Conservation (phyloP, 1,139 yeast genomes). For the Kodamaea anthophila region DNA sequence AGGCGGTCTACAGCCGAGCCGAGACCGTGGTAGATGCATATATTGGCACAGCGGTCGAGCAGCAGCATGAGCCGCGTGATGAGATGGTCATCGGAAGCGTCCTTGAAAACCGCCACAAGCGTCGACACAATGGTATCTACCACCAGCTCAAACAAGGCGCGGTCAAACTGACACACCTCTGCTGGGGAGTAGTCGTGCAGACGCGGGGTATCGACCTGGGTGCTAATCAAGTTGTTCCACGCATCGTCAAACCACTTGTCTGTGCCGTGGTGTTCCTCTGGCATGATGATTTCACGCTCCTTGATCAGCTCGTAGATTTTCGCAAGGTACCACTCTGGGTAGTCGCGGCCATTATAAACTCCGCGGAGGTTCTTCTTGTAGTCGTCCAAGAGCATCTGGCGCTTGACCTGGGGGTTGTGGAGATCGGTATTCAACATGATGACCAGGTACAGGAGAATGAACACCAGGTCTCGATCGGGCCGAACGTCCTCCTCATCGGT, state of each 20-base stretch:
- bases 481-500: conserved; percentile 33
- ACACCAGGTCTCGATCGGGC: conserved; percentile 71
- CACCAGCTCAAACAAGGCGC: conserved; percentile 56
- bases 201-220: conserved; percentile 24
- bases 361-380: conserved; percentile 79
- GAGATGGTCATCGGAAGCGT: conserved; percentile 86
- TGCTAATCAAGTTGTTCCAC: conserved; percentile 79
- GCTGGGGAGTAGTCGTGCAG: conserved; percentile 14
- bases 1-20: conserved; percentile 58
- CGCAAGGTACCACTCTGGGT: conserved; percentile 79
- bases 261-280: conserved; percentile 90
- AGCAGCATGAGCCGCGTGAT: conserved; percentile 83
- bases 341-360: conserved; percentile 68
- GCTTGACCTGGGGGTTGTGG: conserved; percentile 72
- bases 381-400: conserved; percentile 83
- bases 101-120: conserved; percentile 68
- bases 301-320: conserved; percentile 76
- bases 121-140: conserved; percentile 64
- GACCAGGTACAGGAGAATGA: conserved; percentile 66
- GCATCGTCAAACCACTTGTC: conserved; percentile 88
- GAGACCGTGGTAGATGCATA: conserved; percentile 62
- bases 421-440: conserved; percentile 75
- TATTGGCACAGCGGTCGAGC: conserved; percentile 74
- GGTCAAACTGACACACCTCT: conserved; percentile 52
- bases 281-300: conserved; percentile 90